Evolutionary conservation across 148 eudicot species (phyloP), one percentile per base, ranked within the genome.

Genomic region (Rhododendron griersonianum): DNA sequence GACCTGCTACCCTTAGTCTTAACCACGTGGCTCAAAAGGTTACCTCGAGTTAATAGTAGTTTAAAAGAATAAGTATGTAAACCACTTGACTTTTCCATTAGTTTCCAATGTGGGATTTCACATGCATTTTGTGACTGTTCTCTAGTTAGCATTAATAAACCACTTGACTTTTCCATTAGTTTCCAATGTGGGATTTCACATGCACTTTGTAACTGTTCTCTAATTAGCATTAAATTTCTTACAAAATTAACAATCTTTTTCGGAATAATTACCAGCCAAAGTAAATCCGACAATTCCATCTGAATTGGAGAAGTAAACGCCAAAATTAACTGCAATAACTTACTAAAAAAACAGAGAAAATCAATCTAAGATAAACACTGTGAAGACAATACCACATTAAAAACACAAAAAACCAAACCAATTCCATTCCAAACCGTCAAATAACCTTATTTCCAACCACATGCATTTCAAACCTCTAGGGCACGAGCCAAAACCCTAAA

Each of bases 401-500:
- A 57, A 77, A 76, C 73, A 65, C 37, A 85, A 61, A 16, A n/a
- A 45, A 6, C 61, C 30, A 16, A 74, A 81, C 41, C 47, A 44
- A 9, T 41, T 57, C 85, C 82, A 30, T 21, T 88, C 67, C 87
- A 85, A 65, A 59, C 25, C 59, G 33, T 41, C 6, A 48, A 59
- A 74, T 0, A 85, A 84, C 37, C 10, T 3, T 47, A 16, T 63
- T 63, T n/a, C 21, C 76, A 77, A 18, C 16, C 25, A 28, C 86
- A 87, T 87, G 88, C 87, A 87, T 35, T 76, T 25, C 21, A 78
- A 53, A 55, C 69, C 63, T 57, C 85, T 78, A 45, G 88, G 89
- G 86, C 84, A 85, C 53, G 86, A 88, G 53, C 85, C 51, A 81
- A 80, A 87, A 84, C 85, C 81, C 89, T 88, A 89, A 47, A 88